Evolutionary conservation across 208 protist species (phyloP), one percentile per base, ranked within the genome.

Genomic region (Leishmania mexicana): DNA sequence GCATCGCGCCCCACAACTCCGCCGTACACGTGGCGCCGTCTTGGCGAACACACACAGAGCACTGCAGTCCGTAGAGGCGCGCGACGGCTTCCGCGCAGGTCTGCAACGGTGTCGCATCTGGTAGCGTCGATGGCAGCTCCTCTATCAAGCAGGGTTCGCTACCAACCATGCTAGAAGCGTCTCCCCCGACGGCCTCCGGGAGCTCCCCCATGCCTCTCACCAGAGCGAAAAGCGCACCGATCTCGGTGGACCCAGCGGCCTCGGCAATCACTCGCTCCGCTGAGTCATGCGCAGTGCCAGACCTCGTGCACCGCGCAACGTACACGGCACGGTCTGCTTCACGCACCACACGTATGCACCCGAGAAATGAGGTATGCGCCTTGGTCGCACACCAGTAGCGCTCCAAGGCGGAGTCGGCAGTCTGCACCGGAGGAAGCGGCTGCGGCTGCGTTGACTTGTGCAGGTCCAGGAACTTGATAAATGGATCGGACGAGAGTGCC

Each of bases 11-110:
- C 81, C 76, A 83, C 42, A 89, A 67, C 72, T 89, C 86, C 6
- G 78, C 86, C 21, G 4, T 7, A 65, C 76, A 76, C 53, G 40
- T 45, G 53, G 19, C 19, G 8, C 79, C 77, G 31, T 80, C 79
- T n/a, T 79, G 74, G 17, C 40, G 60, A 40, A 87, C 60, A 54
- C 68, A 74, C 28, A 87, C 71, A 1, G 51, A 5, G 62, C 79
- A 81, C 28, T 70, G 53, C 49, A 84, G 64, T 2, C 86, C 86
- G 79, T 89, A 89, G 15, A 89, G 83, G 1, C 62, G 77, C 17
- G 65, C 58, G n/a, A 87, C 31, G 2, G 80, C 80, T 11, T 81
- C 65, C 10, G 64, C 67, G 24, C 75, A 81, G 4, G 77, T 81
- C 65, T 89, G 70, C 77, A 89, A 49, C 7, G 86, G 86, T 40